phyloP scores from a whole-genome alignment of 768 basidiomycete species.

The Infundibulicybe gibba region DNA sequence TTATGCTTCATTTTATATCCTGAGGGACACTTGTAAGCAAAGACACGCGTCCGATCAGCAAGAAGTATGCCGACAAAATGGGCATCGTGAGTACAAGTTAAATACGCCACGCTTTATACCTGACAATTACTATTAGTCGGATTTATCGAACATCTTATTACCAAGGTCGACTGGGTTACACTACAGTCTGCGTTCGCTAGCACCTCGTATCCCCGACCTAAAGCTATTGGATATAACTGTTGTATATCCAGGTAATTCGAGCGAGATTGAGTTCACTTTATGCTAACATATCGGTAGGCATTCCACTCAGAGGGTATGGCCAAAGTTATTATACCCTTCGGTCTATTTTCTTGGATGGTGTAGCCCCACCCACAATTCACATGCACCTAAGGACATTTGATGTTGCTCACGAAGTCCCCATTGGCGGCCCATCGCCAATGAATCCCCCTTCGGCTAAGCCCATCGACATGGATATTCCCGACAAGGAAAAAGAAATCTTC shows the following conservation, averaged over 20 bases:
- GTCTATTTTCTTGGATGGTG: constrained; percentile 78
- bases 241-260: constrained; percentile 74
- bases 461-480: constrained; percentile 48
- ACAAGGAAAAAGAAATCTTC: constrained; percentile 61
- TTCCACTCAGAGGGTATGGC: constrained; percentile 78
- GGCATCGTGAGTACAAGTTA: constrained; percentile 67
- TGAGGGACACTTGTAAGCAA: constrained; percentile 90
- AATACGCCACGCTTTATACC: neutral
- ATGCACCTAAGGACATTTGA: constrained; percentile 83
- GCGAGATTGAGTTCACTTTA: neutral
- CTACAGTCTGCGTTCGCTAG: constrained; percentile 77
- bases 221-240: constrained; percentile 89
- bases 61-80: constrained; percentile 84
- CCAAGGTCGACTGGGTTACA: constrained; percentile 92
- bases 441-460: constrained; percentile 12
- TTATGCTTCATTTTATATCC: constrained; percentile 89
- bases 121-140: constrained; percentile 49
- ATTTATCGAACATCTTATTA: constrained; percentile 77
- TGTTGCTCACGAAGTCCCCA: constrained; percentile 62
- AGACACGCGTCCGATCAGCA: constrained; percentile 81
- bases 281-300: constrained; percentile 38
- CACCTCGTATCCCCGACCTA: constrained; percentile 72
- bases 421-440: constrained; percentile 37
- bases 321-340: constrained; percentile 88
- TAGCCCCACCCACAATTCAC: constrained; percentile 83